These are phyloP conservation scores for Fusarium fujikuroi DNA, from an alignment of 2,329 filamentous ascomycete genomes.

Conservation along the genomic window DNA sequence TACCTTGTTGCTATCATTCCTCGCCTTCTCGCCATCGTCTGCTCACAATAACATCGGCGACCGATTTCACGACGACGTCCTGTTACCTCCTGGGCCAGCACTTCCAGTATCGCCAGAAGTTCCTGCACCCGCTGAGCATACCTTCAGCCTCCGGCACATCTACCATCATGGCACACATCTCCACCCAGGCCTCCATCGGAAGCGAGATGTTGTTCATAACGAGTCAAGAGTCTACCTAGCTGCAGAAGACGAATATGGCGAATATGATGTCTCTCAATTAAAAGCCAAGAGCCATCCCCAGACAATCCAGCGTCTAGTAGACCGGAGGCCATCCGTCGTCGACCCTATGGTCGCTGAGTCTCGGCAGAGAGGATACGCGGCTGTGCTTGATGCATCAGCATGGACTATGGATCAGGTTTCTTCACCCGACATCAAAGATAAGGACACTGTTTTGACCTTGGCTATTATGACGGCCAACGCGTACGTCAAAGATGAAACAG, in stretches of 20 bases:
- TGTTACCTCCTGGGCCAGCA: conserved; percentile 54
- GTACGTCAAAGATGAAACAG: conserved; percentile 78
- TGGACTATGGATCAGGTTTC: conserved; percentile 86
- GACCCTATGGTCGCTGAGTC: conserved; percentile 82
- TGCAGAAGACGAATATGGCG: conserved; percentile 65
- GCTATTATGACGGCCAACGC: conserved; percentile 91
- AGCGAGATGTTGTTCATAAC: conserved; percentile 73
- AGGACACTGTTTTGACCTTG: conserved; percentile 82
- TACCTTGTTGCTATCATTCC: conserved; percentile 72
- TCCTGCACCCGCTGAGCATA: conserved; percentile 63
- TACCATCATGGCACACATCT: conserved; percentile 89
- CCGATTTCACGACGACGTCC: conserved; percentile 55
- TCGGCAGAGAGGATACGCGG: conserved; percentile 73
- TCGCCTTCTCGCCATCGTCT: conserved; percentile 65
- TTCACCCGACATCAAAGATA: conserved; percentile 86
- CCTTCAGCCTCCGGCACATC: conserved; percentile 83
- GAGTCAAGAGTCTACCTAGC: conserved; percentile 67
- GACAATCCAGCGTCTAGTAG: conserved; percentile 82
- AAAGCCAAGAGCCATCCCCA: conserved; percentile 71
- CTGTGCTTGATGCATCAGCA: conserved; percentile 74
- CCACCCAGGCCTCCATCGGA: conserved; percentile 81
- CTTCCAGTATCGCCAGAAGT: conserved; percentile 56
- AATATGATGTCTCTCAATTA: conserved; percentile 64
- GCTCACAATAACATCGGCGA: conserved; percentile 49
- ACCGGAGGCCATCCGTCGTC: conserved; percentile 80